Percentiles rank a stretch among this genome's conserved stretches.
These are phyloP conservation scores for Arabidopsis arenosa DNA, from an alignment of 345 rosid species.

Conservation along the genomic window DNA sequence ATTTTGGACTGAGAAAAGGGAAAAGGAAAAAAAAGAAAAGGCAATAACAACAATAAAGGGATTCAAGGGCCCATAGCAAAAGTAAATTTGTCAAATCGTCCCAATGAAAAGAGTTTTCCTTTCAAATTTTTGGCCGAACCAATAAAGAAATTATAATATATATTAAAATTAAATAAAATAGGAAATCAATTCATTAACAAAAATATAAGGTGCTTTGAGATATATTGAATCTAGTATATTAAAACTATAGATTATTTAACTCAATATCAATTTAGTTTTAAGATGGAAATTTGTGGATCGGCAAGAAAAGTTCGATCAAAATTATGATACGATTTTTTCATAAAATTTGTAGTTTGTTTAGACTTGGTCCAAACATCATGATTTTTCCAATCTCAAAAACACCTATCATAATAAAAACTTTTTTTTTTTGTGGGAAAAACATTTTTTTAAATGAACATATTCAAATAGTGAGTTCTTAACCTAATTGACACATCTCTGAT, in stretches of 20 bases:
- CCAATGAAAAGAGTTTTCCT: neutral
- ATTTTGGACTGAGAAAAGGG: conserved; percentile 32
- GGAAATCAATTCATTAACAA: neutral
- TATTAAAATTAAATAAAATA: no score
- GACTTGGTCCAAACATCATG: neutral
- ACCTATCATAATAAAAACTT: neutral
- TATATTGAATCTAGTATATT: neutral
- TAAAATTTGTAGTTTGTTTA: neutral
- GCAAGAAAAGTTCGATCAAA: neutral
- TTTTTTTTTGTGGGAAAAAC: neutral
- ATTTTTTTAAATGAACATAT: neutral
- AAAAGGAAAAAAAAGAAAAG: conserved; percentile 32
- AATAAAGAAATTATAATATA: neutral
- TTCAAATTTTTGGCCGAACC: conserved; percentile 34
- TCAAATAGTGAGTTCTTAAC: neutral
- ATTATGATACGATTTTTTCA: neutral
- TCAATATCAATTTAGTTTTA: neutral
- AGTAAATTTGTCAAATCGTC: conserved; percentile 40
- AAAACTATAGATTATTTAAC: neutral
- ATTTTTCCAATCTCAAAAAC: neutral
- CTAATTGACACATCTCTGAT: neutral
- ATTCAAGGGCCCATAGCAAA: conserved; percentile 36
- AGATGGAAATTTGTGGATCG: neutral
- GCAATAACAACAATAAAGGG: conserved; percentile 38
- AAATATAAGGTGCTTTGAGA: neutral